These are phyloP conservation scores for Myrmaecium sp. DNA, from an alignment of 2,329 filamentous ascomycete genomes.

Conservation along the genomic window DNA sequence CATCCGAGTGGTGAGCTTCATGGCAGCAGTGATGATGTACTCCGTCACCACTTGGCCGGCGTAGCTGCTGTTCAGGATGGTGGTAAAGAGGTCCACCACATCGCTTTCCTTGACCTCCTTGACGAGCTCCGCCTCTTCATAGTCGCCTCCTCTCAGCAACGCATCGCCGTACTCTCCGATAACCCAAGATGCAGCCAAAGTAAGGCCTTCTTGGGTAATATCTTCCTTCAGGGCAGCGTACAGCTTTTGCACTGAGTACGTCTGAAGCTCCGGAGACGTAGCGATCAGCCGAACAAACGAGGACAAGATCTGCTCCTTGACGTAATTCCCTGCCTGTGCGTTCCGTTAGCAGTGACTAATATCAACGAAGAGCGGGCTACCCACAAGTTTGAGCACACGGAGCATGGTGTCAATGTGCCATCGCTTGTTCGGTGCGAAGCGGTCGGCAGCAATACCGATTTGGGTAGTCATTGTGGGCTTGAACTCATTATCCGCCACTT, in stretches of 20 bases:
- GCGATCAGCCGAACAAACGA: slow-evolving; percentile 93
- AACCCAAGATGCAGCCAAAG: slow-evolving; percentile 86
- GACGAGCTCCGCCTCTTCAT: slow-evolving; percentile 85
- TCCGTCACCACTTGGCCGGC: slow-evolving; percentile 81
- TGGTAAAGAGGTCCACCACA: slow-evolving; percentile 79
- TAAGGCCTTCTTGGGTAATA: slow-evolving; percentile 92
- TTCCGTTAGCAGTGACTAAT: slow-evolving; percentile 6
- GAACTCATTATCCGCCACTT: slow-evolving; percentile 96
- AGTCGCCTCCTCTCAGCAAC: slow-evolving; percentile 74
- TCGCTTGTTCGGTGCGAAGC: slow-evolving; percentile 89
- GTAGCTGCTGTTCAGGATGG: slow-evolving; percentile 88
- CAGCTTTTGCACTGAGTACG: slow-evolving; percentile 89
- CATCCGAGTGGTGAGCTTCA: slow-evolving; percentile 86
- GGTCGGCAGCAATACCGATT: slow-evolving; percentile 91
- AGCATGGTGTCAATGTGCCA: slow-evolving; percentile 99
- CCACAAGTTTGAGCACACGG: slow-evolving; percentile 62
- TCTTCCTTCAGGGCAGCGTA: slow-evolving; percentile 86
- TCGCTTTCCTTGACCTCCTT: slow-evolving; percentile 71
- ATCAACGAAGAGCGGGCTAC: slow-evolving; percentile 3
- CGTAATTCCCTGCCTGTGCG: slow-evolving; percentile 65
- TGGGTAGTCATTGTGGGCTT: slow-evolving; percentile 97
- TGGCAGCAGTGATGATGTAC: slow-evolving; percentile 86
- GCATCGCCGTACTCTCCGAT: slow-evolving; percentile 94
- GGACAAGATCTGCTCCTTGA: slow-evolving; percentile 93
- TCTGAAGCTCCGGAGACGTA: slow-evolving; percentile 85